phyloP scores from a whole-genome alignment of 2,329 filamentous ascomycete species.

The Gremmenia infestans region DNA sequence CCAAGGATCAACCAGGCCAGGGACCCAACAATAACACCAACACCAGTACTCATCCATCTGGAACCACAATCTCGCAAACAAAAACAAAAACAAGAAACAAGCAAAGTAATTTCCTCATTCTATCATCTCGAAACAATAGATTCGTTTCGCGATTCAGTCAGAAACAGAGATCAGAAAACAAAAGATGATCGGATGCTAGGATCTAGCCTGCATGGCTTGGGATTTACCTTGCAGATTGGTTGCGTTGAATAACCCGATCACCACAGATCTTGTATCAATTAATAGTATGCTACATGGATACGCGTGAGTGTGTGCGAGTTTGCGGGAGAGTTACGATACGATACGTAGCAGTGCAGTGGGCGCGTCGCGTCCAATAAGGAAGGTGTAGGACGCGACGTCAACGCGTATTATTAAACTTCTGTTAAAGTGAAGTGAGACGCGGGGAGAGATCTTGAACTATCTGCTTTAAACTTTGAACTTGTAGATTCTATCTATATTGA shows the following conservation, averaged over 20 bases:
- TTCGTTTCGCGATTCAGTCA: not conserved
- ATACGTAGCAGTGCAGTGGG: not conserved
- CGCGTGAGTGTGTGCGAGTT: not conserved
- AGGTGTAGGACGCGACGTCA: not conserved
- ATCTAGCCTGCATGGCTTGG: conserved; percentile 1
- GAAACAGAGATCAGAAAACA: not conserved
- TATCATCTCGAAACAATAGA: too few relatives aligned
- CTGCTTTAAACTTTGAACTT: too few relatives aligned
- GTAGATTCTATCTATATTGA: too few relatives aligned
- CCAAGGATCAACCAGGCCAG: not conserved
- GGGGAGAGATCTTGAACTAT: too few relatives aligned
- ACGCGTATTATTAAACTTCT: conserved; percentile 2
- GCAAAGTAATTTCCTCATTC: not conserved
- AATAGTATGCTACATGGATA: not conserved
- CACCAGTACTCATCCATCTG: not conserved
- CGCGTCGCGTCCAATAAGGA: conserved; percentile 1
- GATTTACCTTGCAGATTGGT: conserved; percentile 12
- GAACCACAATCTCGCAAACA: not conserved
- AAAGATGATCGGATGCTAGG: conserved; percentile 7
- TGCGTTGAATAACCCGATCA: conserved; percentile 10
- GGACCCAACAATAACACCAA: too few relatives aligned
- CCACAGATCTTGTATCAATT: conserved; percentile 5
- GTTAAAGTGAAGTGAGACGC: not conserved
- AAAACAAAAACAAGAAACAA: not conserved
- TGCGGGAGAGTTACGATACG: not conserved